These are phyloP conservation scores for Themeda triandra DNA, from an alignment of 176 grass and related monocot genomes.

Conservation along the genomic window DNA sequence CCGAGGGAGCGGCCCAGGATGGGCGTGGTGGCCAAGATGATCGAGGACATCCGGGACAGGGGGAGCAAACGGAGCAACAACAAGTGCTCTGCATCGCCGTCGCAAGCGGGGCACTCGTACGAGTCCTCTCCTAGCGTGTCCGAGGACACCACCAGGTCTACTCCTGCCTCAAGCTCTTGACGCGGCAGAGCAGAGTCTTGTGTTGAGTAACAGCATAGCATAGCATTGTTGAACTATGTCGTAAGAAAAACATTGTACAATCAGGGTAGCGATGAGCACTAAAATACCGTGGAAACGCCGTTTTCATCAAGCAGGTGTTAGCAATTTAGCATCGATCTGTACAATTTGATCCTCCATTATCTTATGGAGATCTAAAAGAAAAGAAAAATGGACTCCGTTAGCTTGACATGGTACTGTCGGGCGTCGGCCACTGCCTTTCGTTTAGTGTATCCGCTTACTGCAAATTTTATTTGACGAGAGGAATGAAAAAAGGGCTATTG, in stretches of 20 bases:
- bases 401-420: neutral
- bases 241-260: neutral
- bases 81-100: slow-evolving; percentile 63
- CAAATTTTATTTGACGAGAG: no score
- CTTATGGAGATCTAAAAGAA: no score
- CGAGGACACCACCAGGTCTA: slow-evolving; percentile 54
- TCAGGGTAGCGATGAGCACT: neutral
- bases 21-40: slow-evolving; percentile 83
- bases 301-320: neutral
- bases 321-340: neutral
- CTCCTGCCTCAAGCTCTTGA: slow-evolving; percentile 57
- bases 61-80: slow-evolving; percentile 61
- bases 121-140: slow-evolving; percentile 62
- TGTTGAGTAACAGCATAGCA: neutral
- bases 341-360: neutral
- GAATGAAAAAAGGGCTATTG: no score
- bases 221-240: neutral
- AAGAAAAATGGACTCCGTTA: neutral
- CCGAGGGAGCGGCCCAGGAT: slow-evolving; percentile 65
- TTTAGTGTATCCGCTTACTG: no score
- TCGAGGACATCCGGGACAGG: slow-evolving; percentile 85
- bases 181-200: neutral
- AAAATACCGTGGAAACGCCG: neutral
- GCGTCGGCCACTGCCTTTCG: no score
- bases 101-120: slow-evolving; percentile 31